Evolutionary conservation across 495 filamentous ascomycete genomes (phyloP), one percentile per base, ranked within the genome.

Genomic region (Annulohypoxylon bovei): DNA sequence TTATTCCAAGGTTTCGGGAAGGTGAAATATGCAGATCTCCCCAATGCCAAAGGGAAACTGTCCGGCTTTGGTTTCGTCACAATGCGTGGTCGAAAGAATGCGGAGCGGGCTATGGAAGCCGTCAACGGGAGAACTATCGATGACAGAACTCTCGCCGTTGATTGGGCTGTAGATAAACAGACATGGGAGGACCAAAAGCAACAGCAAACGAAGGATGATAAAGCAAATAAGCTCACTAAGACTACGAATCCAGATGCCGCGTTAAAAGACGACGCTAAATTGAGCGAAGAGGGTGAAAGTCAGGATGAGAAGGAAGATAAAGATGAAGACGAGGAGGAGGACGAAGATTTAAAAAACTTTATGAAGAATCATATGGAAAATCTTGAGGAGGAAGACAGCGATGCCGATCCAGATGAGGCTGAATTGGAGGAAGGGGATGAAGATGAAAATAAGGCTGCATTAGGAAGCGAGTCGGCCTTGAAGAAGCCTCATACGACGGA

Each of bases 91-190:
- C 88, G 88, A 69, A 95, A 92, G 80, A 96, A 98, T 79, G 94
- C 96, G 0, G 91, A 98, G 80, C 95, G 89, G 80, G 95, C 95
- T 0, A 82, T 99, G 54, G 87, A 89, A 68, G 86, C 82, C 6
- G 80, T 98, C 56, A 98, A 99, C 81, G 96, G 95, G 18, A 97
- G 91, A 78, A 88, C 90, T 68, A 84, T 99, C 18, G 93, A 97
- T 79, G 95, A 95, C 11, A 84, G 95, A 65, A 90, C 87, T 30
- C 69, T 98, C 52, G 95, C 94, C 7, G 95, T 98, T 4, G 95
- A 99, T 84, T 98, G 93, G 93, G 94, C 95, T 22, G 95, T 98
- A 0, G 93, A 97, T 56, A 98, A 95, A 80, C 85, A 90, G 47
- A 86, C 88, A 3, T 98, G 94, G 94, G 86, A 97, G 55, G 83